A percentile compares a stretch with the other conserved stretches of the same genome.
These are phyloP conservation scores for Magnusiomyces tetraspermus DNA, from an alignment of 1,139 yeast species.

Conservation along the genomic window DNA sequence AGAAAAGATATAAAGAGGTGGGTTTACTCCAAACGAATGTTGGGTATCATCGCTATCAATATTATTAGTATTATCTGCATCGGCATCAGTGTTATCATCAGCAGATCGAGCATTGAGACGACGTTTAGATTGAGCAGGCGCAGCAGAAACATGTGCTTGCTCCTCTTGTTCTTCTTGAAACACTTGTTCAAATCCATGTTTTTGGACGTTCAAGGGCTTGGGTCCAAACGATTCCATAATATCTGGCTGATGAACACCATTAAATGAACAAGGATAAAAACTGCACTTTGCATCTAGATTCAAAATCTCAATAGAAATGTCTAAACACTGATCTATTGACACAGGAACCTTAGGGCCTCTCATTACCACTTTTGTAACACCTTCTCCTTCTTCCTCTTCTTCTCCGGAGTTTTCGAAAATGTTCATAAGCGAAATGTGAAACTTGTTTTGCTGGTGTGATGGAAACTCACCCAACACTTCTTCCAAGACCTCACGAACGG, in stretches of 20 bases:
- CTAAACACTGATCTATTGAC: conserved; percentile 60
- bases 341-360: conserved; percentile 57
- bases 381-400: background rate
- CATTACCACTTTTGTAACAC: conserved; percentile 40
- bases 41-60: background rate
- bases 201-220: conserved; percentile 42
- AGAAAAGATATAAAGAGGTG: conserved; percentile 64
- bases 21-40: background rate
- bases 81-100: background rate
- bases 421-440: no score
- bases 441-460: no score
- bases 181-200: background rate
- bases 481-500: background rate
- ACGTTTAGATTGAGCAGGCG: no score
- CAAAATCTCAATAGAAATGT: conserved; percentile 68
- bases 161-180: background rate
- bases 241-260: conserved; percentile 95
- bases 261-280: conserved; percentile 81
- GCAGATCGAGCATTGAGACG: background rate
- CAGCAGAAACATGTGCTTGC: no score
- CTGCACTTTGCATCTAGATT: conserved; percentile 74
- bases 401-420: background rate
- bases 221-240: conserved; percentile 62
- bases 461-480: background rate
- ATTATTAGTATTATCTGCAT: background rate